phyloP scores from a whole-genome alignment of 1,284 basidiomycete genomes.

The Exobasidium rhododendri region DNA sequence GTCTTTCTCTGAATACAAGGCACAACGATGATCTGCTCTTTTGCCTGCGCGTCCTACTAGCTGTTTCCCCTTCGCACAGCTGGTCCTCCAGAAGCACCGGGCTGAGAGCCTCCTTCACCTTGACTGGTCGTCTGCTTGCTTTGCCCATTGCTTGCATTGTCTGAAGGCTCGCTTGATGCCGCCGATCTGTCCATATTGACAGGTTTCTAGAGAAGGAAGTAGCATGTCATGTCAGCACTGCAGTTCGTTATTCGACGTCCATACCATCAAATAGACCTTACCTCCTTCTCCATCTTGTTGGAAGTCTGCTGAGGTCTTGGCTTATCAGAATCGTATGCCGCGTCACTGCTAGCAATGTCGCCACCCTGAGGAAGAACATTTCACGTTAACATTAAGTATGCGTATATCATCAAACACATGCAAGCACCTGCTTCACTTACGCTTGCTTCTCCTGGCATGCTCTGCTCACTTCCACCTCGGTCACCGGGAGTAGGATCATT shows the following conservation, averaged over 20 bases:
- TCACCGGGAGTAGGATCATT: constrained; percentile 3
- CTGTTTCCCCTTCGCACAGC: not conserved
- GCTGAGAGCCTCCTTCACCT: not conserved
- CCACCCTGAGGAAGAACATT: constrained; percentile 2
- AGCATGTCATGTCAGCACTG: not conserved
- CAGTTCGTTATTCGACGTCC: too few species aligned
- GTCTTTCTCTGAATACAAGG: too few species aligned
- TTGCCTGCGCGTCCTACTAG: not conserved
- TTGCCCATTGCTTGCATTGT: not conserved
- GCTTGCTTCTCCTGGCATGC: constrained; percentile 8
- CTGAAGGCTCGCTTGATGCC: not conserved
- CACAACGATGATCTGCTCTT: too few species aligned
- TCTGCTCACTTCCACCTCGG: constrained; percentile 7
- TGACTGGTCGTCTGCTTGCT: not conserved
- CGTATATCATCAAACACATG: too few species aligned
- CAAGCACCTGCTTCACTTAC: too few species aligned
- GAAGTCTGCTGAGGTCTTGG: constrained; percentile 3
- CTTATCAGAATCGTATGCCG: constrained; percentile 6
- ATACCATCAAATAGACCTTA: too few species aligned
- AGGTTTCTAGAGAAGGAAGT: not conserved
- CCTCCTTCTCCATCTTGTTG: constrained; percentile 11
- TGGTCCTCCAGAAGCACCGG: not conserved
- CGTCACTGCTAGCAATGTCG: constrained; percentile 1
- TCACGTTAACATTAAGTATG: not conserved
- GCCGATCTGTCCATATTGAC: constrained; percentile 6